Evolutionary conservation across 352 stramenopile genomes (phyloP), one percentile per base, ranked within the genome.

Genomic region (Phytophthora pseudosyringae): DNA sequence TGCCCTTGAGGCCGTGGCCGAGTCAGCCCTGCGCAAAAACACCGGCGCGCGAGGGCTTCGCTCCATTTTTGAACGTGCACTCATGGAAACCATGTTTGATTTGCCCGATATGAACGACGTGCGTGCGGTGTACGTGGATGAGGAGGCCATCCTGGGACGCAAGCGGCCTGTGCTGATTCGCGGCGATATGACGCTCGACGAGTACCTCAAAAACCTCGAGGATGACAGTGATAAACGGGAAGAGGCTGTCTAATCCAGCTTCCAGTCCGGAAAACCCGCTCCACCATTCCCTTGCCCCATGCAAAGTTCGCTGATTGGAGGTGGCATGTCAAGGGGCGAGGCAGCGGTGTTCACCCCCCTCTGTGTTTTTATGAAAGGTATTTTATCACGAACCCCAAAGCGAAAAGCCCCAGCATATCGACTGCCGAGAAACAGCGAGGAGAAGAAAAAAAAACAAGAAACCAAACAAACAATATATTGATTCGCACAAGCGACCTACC

Each of bases 81-180:
- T 99, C 21, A 97, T 98, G 81, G 95, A 99, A 59, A 98, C 95
- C 29, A 98, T 99, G 88, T 99, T 98, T 79, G 91, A 98, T 26
- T 86, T 98, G 51, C 97, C 97, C 11, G 97, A 97, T 26, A 81
- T 95, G 51, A 67, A 81, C 32, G 81, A 98, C 65, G 93, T 98
- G 36, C 92, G 86, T 53, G 97, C 94, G 11, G 91, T 98, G 51
- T 98, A 98, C 55, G 85, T 99, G 49, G 94, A 99, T 77, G 90
- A 93, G 63, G 80, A 93, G 29, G 93, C 93, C 2, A 96, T 99
- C 39, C 76, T 90, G 55, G 93, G 92, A 18, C 80, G 87, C 59
- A 91, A 96, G 64, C 89, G 88, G 64, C 93, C 95, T 13, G 94
- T 98, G 66, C 76, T 98, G 29, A 74, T 99, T 67, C 82, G 81